Base-by-base conservation (phyloP, 768 basidiomycete species). In the Lactifluus piperatus region DNA sequence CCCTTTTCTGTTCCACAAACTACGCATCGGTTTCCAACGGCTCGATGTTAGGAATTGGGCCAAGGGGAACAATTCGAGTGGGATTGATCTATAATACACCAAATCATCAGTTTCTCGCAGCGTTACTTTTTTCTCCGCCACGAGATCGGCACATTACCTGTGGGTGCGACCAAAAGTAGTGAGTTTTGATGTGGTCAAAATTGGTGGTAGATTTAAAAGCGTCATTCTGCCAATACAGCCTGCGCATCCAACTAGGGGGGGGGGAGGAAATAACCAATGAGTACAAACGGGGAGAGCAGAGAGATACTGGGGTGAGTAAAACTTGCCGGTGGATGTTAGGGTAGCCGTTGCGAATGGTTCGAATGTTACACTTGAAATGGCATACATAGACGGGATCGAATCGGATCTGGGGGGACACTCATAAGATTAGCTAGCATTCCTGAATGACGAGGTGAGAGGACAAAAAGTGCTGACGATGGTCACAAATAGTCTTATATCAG, bases 291-390 rank as follows among this genome's bases (percentile, higher is more conserved):
- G 56, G 30, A 36, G 24, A 51, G 34, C 6, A 22, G 49, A 14
- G 58, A 41, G 34, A 22, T 39, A 57, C 30, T 34, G 5, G 4
- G 4, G 34, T 36, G 34, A 13, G 22, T 22, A 16, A 46, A 47
- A 72, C 78, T 46, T 55, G 81, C 83, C 69, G 69, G 26, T 97
- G 81, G 50, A 97, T 80, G 49, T 83, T 79, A 20, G 94, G 94
- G 71, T 94, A 98, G 6, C 88, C 88, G 67, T 84, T 75, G 24
- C 94, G 90, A 68, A 97, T 89, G 44, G 81, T 84, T 30, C 86
- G 83, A 63, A 91, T 70, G 76, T 95, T 94, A 75, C 92, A 94
- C 66, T 97, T 97, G 81, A 98, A 98, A 70, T 93, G 91, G 0
- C 86, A 83, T 48, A 87, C 80, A 71, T 98, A 97, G 16, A 88